These are phyloP conservation scores for Lachnellula cervina DNA, from an alignment of 2,329 filamentous ascomycete species.

Conservation along the genomic window DNA sequence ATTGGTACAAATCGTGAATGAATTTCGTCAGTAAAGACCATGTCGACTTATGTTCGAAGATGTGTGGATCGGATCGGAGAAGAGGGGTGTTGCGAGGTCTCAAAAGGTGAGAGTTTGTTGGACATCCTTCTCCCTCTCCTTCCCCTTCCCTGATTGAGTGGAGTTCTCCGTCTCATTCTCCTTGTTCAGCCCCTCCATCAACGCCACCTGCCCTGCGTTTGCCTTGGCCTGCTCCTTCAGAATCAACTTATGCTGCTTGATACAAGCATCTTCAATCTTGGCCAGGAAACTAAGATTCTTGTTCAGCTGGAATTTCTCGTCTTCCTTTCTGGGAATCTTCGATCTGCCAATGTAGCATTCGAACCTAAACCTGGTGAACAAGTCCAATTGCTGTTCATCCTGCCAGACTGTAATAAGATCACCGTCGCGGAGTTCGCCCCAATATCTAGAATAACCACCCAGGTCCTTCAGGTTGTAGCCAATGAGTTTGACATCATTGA, in stretches of 20 bases:
- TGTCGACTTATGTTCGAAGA: not conserved
- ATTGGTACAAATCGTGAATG: not conserved
- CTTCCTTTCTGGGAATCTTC: constrained; percentile 13
- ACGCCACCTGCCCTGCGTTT: not conserved
- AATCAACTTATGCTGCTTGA: not conserved
- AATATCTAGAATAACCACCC: constrained; percentile 45
- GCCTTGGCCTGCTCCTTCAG: not conserved
- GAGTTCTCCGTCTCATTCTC: not conserved
- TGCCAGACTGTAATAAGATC: constrained; percentile 73
- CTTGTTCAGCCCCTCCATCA: not conserved
- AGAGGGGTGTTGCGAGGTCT: not conserved
- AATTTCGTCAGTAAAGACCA: not conserved
- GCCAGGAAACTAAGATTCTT: constrained; percentile 14
- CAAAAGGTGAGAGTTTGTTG: not conserved
- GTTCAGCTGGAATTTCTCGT: constrained; percentile 20
- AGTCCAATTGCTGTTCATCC: constrained; percentile 33
- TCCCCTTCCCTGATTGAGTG: not conserved
- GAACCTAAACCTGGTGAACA: constrained; percentile 28
- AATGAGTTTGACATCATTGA: constrained; percentile 67
- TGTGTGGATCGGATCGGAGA: not conserved
- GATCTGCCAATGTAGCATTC: constrained; percentile 30
- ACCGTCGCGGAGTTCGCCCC: constrained; percentile 69
- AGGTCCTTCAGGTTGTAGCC: constrained; percentile 52
- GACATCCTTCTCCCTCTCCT: not conserved
- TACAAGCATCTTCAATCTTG: constrained; percentile 24